Evolutionary conservation across 2,329 filamentous ascomycete genomes (phyloP).

Genomic region (Teratosphaeria destructans): DNA sequence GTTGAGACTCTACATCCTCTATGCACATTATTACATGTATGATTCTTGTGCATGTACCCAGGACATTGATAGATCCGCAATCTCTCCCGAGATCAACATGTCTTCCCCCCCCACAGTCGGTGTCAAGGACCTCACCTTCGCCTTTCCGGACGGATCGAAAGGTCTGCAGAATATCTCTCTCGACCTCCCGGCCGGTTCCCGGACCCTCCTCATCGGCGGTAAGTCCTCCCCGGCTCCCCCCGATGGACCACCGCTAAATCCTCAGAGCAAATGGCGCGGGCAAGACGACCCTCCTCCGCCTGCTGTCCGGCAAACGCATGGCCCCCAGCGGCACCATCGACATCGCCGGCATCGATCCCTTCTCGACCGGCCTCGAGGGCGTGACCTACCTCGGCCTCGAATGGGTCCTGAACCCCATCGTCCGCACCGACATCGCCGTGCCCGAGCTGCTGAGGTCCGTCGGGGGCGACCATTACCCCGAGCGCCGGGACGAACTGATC

Average conservation of each 20-base stretch:
- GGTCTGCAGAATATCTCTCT: conserved; percentile 67
- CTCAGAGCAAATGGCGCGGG: conserved; percentile 76
- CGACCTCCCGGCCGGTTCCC: conserved; percentile 67
- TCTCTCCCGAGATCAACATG: conserved; percentile 8
- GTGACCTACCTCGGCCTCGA: conserved; percentile 95
- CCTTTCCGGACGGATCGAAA: conserved; percentile 74
- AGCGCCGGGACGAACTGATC: conserved; percentile 76
- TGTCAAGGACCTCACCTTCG: conserved; percentile 71
- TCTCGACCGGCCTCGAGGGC: conserved; percentile 79
- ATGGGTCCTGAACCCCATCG: conserved; percentile 96
- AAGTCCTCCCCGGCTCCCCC: conserved; percentile 14
- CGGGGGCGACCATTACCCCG: conserved; percentile 73
- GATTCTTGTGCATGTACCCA: not conserved
- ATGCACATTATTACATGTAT: not conserved
- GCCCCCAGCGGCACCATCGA: conserved; percentile 64
- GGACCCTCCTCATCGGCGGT: conserved; percentile 85
- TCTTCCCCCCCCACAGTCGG: conserved; percentile 55
- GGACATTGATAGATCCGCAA: not conserved
- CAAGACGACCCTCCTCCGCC: conserved; percentile 90
- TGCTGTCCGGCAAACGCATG: conserved; percentile 90
- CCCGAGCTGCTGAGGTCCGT: conserved; percentile 67
- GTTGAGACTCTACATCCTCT: not conserved
- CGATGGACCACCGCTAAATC: conserved; percentile 16
- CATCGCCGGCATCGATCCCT: conserved; percentile 80
- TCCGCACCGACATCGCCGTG: conserved; percentile 89